Percentiles rank a stretch among this genome's conserved stretches.
Conservation (phyloP, 257 asterid genomes). For the Phtheirospermum japonicum region DNA sequence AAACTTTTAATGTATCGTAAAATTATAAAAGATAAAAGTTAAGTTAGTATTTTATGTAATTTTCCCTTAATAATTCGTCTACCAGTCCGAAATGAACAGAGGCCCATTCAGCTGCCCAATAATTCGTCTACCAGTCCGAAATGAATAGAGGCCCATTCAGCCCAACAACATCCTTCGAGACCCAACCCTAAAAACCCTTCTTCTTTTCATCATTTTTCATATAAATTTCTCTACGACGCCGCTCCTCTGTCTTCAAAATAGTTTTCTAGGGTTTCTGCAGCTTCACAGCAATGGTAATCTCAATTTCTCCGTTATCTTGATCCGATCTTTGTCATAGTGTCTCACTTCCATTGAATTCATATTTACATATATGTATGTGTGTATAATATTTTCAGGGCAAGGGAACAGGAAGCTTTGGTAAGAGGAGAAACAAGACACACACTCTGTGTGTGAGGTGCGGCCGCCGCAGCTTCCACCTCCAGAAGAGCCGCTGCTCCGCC, state of each 20-base stretch:
- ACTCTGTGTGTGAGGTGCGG: slow-evolving; percentile 57
- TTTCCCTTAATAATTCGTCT: too few species aligned
- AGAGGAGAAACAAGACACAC: slow-evolving; percentile 61
- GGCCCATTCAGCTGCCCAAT: slow-evolving; percentile 20
- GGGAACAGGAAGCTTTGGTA: slow-evolving; percentile 69
- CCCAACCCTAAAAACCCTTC: slow-evolving; percentile 39
- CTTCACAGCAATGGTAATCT: slow-evolving; percentile 46
- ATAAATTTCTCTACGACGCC: slow-evolving; percentile 27
- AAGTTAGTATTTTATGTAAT: too few species aligned
- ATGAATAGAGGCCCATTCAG: slow-evolving; percentile 1
- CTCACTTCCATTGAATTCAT: not conserved
- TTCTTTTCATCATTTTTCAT: not conserved
- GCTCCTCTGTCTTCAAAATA: not conserved
- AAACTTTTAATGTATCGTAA: too few species aligned
- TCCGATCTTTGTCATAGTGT: not conserved
- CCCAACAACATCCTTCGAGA: slow-evolving; percentile 24
- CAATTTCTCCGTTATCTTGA: not conserved
- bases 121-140: not conserved
- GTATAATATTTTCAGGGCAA: slow-evolving; percentile 35
- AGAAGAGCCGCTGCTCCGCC: slow-evolving; percentile 62
- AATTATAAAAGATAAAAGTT: too few species aligned
- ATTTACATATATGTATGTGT: not conserved
- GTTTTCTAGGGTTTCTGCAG: slow-evolving; percentile 39
- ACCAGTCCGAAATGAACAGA: not conserved
- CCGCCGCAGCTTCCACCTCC: slow-evolving; percentile 57